Conservation (phyloP, 2,329 filamentous ascomycete genomes). For the Ophiostoma piceae region DNA sequence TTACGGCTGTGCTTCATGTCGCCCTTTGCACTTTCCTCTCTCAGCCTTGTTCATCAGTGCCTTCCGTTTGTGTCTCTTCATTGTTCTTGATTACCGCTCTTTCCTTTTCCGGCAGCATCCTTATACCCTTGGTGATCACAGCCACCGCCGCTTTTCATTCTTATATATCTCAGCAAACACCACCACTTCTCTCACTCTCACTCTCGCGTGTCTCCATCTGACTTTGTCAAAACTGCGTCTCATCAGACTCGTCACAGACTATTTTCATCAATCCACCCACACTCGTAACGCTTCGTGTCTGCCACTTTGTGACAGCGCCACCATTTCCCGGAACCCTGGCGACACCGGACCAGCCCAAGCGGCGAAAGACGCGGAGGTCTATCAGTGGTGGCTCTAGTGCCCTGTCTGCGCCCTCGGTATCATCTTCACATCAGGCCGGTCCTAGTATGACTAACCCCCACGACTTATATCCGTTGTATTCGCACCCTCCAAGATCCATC, state of each 20-base stretch:
- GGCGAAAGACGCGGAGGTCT: constrained; percentile 13
- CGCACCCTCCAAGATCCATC: not conserved
- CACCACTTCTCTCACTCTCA: not conserved
- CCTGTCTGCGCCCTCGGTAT: not conserved
- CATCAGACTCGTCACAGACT: not conserved
- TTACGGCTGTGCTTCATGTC: not conserved
- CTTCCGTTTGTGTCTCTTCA: not conserved
- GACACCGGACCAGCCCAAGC: constrained; percentile 5
- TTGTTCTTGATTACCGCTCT: not conserved
- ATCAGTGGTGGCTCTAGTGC: not conserved
- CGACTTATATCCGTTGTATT: not conserved
- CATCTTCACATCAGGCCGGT: not conserved
- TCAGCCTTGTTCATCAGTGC: not conserved
- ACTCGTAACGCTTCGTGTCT: not conserved
- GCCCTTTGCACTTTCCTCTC: not conserved
- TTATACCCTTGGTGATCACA: not conserved
- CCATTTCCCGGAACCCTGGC: not conserved
- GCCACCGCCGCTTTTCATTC: not conserved
- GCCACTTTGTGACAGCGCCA: constrained; percentile 1
- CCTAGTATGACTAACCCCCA: not conserved
- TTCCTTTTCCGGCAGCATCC: not conserved
- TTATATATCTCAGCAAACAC: not conserved
- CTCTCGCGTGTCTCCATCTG: not conserved
- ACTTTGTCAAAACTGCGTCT: not conserved
- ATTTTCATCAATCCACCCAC: not conserved